Percentiles rank a stretch among this genome's conserved stretches.
These are phyloP conservation scores for Torulaspora microellipsoides DNA, from an alignment of 805 yeast genomes.

Conservation along the genomic window DNA sequence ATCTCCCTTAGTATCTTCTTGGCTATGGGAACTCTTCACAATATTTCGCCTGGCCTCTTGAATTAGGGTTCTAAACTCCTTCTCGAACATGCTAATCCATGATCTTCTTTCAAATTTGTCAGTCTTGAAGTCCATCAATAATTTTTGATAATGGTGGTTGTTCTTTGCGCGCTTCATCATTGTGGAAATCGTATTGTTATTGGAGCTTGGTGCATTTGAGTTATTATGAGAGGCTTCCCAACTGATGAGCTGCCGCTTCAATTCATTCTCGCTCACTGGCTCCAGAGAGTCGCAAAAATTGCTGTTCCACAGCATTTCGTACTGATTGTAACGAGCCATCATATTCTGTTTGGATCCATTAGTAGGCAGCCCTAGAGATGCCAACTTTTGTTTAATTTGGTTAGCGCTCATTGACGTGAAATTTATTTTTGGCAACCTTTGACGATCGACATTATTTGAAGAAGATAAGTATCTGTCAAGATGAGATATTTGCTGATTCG, in stretches of 20 bases:
- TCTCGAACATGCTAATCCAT: conserved; percentile 41
- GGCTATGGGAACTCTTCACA: conserved; percentile 14
- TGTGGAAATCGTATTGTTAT: conserved; percentile 20
- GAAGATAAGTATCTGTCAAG: conserved; percentile 19
- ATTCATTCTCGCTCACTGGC: conserved; percentile 54
- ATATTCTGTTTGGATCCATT: conserved; percentile 60
- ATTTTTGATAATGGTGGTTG: conserved; percentile 29
- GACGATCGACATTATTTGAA: conserved; percentile 19
- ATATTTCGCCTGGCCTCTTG: conserved; percentile 36
- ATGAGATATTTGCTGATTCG: conserved; percentile 10
- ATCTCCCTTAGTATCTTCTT: neutral
- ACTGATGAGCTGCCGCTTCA: conserved; percentile 52
- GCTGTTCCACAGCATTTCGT: conserved; percentile 72
- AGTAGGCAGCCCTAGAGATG: conserved; percentile 50
- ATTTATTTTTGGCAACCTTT: conserved; percentile 59
- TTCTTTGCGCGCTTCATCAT: conserved; percentile 39
- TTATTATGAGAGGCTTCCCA: conserved; percentile 53
- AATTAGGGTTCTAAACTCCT: conserved; percentile 39
- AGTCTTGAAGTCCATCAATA: conserved; percentile 36
- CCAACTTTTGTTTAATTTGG: conserved; percentile 57
- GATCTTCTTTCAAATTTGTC: conserved; percentile 44
- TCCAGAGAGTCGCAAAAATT: conserved; percentile 61
- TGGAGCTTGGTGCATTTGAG: conserved; percentile 18
- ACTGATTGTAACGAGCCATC: conserved; percentile 72
- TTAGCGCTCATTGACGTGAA: conserved; percentile 53